A percentile compares a stretch with the other conserved stretches of the same genome.
Conservation (phyloP, 352 stramenopile species). For the Globisporangium sylvaticum region DNA sequence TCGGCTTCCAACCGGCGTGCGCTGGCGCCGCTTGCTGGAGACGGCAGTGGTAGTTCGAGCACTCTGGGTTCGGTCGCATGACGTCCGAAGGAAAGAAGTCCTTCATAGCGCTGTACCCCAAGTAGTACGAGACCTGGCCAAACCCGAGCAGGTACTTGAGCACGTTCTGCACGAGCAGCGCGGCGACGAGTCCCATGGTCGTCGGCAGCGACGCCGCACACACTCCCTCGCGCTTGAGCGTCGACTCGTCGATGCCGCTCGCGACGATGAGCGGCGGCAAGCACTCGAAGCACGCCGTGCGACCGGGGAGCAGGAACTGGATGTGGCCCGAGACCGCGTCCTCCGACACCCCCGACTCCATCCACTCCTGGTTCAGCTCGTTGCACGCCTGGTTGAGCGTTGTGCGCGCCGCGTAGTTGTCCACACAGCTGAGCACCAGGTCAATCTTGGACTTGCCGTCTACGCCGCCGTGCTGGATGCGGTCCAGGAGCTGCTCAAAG, state of each 20-base stretch:
- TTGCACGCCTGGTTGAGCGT: slow-evolving; percentile 88
- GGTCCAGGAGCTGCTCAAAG: slow-evolving; percentile 82
- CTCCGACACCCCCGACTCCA: slow-evolving; percentile 90
- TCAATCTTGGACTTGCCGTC: slow-evolving; percentile 58
- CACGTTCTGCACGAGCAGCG: slow-evolving; percentile 85
- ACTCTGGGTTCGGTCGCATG: slow-evolving; percentile 84
- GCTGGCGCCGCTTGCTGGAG: slow-evolving; percentile 51
- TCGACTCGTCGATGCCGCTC: slow-evolving; percentile 82
- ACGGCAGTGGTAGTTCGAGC: slow-evolving; percentile 71
- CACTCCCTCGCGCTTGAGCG: slow-evolving; percentile 85
- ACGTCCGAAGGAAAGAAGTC: slow-evolving; percentile 85
- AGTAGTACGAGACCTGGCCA: slow-evolving; percentile 85
- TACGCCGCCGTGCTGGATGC: slow-evolving; percentile 66
- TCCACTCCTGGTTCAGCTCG: slow-evolving; percentile 83
- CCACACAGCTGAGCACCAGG: slow-evolving; percentile 86
- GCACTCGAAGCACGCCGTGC: slow-evolving; percentile 89
- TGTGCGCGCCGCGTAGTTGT: slow-evolving; percentile 88
- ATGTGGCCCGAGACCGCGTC: slow-evolving; percentile 89
- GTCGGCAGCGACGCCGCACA: slow-evolving; percentile 87
- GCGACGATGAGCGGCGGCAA: slow-evolving; percentile 84
- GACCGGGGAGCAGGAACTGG: slow-evolving; percentile 79
- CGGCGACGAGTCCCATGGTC: slow-evolving; percentile 87
- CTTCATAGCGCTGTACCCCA: slow-evolving; percentile 85
- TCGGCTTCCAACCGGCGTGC: slow-evolving; percentile 56
- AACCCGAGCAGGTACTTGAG: slow-evolving; percentile 87